Percentiles rank a stretch among this genome's conserved stretches.
Evolutionary conservation across 1,284 basidiomycete genomes (phyloP).

Genomic region (Sanghuangporus baumii): DNA sequence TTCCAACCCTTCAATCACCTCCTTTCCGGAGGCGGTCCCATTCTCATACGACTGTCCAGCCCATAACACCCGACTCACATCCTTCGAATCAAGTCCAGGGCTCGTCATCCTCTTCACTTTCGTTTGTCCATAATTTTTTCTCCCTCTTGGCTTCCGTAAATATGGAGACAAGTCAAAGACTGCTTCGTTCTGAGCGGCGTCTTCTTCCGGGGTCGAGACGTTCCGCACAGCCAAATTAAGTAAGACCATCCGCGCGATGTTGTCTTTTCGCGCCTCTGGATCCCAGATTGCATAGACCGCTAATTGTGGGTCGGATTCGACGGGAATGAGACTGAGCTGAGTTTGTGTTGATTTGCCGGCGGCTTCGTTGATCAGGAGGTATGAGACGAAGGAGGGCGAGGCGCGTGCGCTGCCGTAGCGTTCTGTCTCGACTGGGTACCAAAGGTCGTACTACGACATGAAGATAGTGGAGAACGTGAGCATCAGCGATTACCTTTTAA

Average conservation of each 20-base stretch:
- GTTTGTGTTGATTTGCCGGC: slow-evolving; percentile 27
- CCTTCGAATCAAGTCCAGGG: slow-evolving; percentile 28
- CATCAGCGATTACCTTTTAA: not conserved
- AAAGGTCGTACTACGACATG: slow-evolving; percentile 29
- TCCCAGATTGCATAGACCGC: slow-evolving; percentile 33
- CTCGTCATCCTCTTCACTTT: slow-evolving; percentile 29
- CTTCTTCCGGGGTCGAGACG: slow-evolving; percentile 17
- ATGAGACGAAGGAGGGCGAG: slow-evolving; percentile 32
- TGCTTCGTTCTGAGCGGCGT: slow-evolving; percentile 20
- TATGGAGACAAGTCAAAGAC: slow-evolving; percentile 25
- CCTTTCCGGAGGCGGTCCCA: slow-evolving; percentile 27
- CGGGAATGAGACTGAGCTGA: slow-evolving; percentile 25
- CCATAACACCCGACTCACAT: slow-evolving; percentile 28
- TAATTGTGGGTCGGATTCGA: slow-evolving; percentile 23
- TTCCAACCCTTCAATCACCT: slow-evolving; percentile 24
- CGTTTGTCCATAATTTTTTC: not conserved
- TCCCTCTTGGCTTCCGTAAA: slow-evolving; percentile 11
- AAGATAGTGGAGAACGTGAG: not conserved
- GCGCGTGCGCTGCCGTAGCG: slow-evolving; percentile 30
- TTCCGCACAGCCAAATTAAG: slow-evolving; percentile 30
- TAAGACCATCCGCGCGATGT: slow-evolving; percentile 25
- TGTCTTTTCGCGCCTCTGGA: slow-evolving; percentile 15
- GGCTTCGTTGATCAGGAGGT: slow-evolving; percentile 32
- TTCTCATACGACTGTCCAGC: slow-evolving; percentile 31
- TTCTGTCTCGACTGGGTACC: slow-evolving; percentile 30